Evolutionary conservation across 2,329 filamentous ascomycete species (phyloP), one percentile per base, ranked within the genome.

Genomic region (Trichoderma asperellum): DNA sequence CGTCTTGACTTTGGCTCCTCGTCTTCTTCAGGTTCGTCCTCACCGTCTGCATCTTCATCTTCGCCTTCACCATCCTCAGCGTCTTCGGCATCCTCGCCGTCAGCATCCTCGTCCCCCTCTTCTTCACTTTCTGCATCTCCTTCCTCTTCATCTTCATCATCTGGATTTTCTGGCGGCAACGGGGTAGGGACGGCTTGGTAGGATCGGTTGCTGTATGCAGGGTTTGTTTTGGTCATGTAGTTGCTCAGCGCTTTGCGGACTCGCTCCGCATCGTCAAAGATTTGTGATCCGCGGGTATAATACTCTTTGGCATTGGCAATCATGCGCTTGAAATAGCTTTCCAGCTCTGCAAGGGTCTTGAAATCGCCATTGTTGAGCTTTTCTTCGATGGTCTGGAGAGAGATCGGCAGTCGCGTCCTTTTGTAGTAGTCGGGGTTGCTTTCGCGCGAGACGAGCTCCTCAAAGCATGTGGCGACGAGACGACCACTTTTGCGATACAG

Each of bases 281-380:
- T 85, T 69, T 88, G 82, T 0, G 92, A 93, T 55, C 86, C 87
- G 73, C 91, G 91, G 70, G 90, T 85, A 76, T 95, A 95, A 81
- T 89, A 96, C 66, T 93, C 89, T 79, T 97, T 97, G 43, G 92
- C 92, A 76, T 97, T 97, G 72, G 89, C 86, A 68, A 97, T 91
- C 86, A 97, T 92, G 72, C 93, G 90, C 83, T 96, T 96, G 77
- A 95, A 87, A 77, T 94, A 94, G 76, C 91, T 90, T 79, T 97
- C 94, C 14, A 97, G 83, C 61, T 90, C 85, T 6, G 92, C 89
- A 60, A 97, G 84, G 63, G 82, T 91, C 16, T 85, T 78, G 77
- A 97, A 96, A 72, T 89, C 86, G 74, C 87, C 83, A 61, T 87
- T 84, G 64, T 88, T 85, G 62, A 97, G 84, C 79, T 93, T 95